Conservation (phyloP, 257 asterid species). For the Nicotiana otophora region DNA sequence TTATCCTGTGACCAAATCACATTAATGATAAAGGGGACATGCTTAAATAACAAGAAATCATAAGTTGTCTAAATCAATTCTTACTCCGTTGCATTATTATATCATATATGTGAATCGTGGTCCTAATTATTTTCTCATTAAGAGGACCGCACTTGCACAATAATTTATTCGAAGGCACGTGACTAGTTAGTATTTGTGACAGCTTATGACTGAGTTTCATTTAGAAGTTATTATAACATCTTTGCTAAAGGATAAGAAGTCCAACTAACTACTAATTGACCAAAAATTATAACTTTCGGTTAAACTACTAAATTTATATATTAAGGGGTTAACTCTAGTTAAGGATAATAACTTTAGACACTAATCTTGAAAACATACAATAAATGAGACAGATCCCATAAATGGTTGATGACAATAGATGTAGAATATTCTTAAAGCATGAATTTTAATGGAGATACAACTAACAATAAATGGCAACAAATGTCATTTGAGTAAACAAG, state of each 20-base stretch:
- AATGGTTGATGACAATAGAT: too few species aligned
- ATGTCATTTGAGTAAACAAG: too few species aligned
- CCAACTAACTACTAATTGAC: neutral
- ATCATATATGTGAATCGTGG: conserved; percentile 3
- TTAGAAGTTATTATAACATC: neutral
- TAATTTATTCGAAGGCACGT: neutral
- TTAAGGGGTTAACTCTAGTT: too few species aligned
- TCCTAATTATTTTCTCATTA: neutral
- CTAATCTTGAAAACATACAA: too few species aligned
- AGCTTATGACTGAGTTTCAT: neutral
- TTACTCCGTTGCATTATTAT: neutral
- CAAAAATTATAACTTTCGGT: too few species aligned
- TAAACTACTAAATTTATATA: too few species aligned
- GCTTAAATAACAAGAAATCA: conserved; percentile 22
- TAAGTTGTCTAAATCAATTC: neutral
- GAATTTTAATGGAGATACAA: too few species aligned
- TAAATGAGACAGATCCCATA: too few species aligned
- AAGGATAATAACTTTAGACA: too few species aligned
- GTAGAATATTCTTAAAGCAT: too few species aligned
- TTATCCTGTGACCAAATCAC: neutral
- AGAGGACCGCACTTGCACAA: neutral
- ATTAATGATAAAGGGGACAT: conserved; percentile 17
- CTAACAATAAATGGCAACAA: too few species aligned
- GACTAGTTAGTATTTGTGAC: neutral
- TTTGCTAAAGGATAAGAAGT: neutral